These are phyloP conservation scores for Candida sphagnicola DNA, from an alignment of 805 yeast genomes.

Conservation along the genomic window DNA sequence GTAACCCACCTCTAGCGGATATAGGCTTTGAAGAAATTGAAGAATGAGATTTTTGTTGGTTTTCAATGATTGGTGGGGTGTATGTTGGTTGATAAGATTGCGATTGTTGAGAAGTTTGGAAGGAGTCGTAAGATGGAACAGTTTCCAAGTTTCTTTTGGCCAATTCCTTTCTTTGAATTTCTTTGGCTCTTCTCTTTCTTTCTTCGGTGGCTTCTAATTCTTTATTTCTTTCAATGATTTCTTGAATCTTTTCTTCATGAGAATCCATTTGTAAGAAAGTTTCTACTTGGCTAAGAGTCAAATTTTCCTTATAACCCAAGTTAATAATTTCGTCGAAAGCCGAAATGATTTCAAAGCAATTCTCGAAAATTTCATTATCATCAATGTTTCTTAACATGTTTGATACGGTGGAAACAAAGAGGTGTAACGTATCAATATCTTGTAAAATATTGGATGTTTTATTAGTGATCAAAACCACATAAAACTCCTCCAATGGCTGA, in stretches of 20 bases:
- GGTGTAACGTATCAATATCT: constrained; percentile 87
- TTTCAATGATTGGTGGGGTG: constrained; percentile 23
- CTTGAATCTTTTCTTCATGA: constrained; percentile 98
- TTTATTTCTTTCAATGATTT: constrained; percentile 93
- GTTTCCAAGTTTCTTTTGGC: constrained; percentile 58
- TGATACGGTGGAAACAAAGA: constrained; percentile 79
- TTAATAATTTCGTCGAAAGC: constrained; percentile 93
- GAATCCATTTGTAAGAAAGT: constrained; percentile 96
- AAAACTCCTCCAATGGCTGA: constrained; percentile 92
- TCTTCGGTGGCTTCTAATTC: constrained; percentile 97
- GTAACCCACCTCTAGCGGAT: constrained; percentile 68
- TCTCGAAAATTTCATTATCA: constrained; percentile 76
- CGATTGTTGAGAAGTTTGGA: constrained; percentile 12
- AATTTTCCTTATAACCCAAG: constrained; percentile 85
- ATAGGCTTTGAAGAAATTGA: constrained; percentile 15
- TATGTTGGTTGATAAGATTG: constrained; percentile 27
- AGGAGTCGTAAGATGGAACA: constrained; percentile 27
- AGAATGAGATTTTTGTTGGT: constrained; percentile 5
- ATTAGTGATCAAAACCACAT: constrained; percentile 87
- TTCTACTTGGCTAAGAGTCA: constrained; percentile 75
- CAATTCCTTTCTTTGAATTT: constrained; percentile 76
- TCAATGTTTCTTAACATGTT: constrained; percentile 67
- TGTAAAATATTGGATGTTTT: constrained; percentile 87
- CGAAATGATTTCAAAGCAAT: constrained; percentile 82
- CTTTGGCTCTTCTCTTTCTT: constrained; percentile 92